These are phyloP conservation scores for Aspergillus chevalieri DNA, from an alignment of 2,329 filamentous ascomycete species.

Conservation along the genomic window DNA sequence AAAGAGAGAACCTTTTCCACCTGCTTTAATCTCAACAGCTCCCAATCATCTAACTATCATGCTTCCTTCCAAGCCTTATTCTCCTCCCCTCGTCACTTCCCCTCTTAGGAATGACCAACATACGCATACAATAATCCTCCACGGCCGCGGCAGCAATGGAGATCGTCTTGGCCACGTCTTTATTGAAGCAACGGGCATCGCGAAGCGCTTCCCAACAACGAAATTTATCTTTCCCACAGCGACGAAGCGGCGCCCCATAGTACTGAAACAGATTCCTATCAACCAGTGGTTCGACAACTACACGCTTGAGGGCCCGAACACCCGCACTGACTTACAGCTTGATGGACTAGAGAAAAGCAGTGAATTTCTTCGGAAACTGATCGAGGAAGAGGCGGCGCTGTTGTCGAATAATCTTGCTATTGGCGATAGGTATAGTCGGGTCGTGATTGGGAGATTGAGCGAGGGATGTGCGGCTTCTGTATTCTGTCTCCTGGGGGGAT, in stretches of 20 bases:
- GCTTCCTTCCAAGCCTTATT: slow-evolving; percentile 8
- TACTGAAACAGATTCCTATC: slow-evolving; percentile 39
- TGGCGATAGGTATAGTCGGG: slow-evolving; percentile 25
- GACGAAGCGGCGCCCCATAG: slow-evolving; percentile 37
- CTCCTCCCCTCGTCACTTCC: slow-evolving; percentile 11
- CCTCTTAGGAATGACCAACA: slow-evolving; percentile 14
- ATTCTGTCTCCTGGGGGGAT: slow-evolving; percentile 37
- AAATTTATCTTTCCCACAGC: slow-evolving; percentile 51
- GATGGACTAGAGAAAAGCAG: slow-evolving; percentile 42
- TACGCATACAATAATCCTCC: slow-evolving; percentile 36
- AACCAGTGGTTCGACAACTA: slow-evolving; percentile 51
- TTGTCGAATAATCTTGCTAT: slow-evolving; percentile 13
- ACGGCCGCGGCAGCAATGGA: slow-evolving; percentile 35
- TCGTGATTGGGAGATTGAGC: slow-evolving; percentile 50
- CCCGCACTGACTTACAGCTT: slow-evolving; percentile 40
- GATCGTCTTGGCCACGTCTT: slow-evolving; percentile 30
- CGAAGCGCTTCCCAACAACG: slow-evolving; percentile 17
- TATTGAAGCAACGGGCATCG: slow-evolving; percentile 16
- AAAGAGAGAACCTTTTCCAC: background rate
- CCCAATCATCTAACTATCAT: background rate
- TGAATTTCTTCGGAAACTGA: slow-evolving; percentile 27
- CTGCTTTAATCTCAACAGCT: background rate
- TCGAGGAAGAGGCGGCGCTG: slow-evolving; percentile 27
- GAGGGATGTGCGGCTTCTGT: slow-evolving; percentile 48
- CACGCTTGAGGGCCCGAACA: slow-evolving; percentile 34